Evolutionary conservation across 176 grass and related monocot species (phyloP).

Genomic region (Eragrostis nindensis): DNA sequence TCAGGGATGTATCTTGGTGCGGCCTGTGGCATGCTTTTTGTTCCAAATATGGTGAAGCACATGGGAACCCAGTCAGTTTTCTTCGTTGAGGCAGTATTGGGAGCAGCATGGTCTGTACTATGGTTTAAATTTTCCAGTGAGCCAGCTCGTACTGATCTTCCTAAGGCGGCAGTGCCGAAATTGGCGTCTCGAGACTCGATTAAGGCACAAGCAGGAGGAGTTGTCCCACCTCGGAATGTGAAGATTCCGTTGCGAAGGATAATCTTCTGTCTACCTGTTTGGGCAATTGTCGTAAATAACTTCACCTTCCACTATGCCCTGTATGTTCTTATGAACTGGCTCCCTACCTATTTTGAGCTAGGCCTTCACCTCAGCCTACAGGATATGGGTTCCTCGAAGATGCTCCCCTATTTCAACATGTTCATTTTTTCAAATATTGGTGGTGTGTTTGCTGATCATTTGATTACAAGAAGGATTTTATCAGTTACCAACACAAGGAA

Average conservation of each 20-base stretch:
- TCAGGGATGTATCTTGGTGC: slow-evolving; percentile 95
- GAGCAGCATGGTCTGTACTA: slow-evolving; percentile 64
- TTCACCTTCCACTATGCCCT: slow-evolving; percentile 95
- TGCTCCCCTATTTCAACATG: slow-evolving; percentile 92
- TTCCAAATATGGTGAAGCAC: slow-evolving; percentile 78
- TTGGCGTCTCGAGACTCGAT: slow-evolving; percentile 66
- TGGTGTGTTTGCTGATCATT: slow-evolving; percentile 71
- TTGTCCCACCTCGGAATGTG: slow-evolving; percentile 43
- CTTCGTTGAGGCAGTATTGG: slow-evolving; percentile 71
- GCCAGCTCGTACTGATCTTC: slow-evolving; percentile 62
- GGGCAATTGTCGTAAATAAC: slow-evolving; percentile 86
- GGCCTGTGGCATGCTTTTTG: slow-evolving; percentile 73
- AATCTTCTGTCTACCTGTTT: slow-evolving; percentile 80
- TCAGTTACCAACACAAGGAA: slow-evolving; percentile 83
- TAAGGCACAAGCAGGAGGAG: slow-evolving; percentile 49
- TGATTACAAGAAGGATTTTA: slow-evolving; percentile 73
- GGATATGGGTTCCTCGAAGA: slow-evolving; percentile 89
- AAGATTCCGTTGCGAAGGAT: slow-evolving; percentile 89
- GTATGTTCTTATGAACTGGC: slow-evolving; percentile 93
- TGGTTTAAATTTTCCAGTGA: slow-evolving; percentile 83
- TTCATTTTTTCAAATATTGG: slow-evolving; percentile 91
- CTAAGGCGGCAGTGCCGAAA: slow-evolving; percentile 61
- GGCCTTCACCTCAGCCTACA: slow-evolving; percentile 77
- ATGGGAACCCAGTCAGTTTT: slow-evolving; percentile 69
- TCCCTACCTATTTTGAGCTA: slow-evolving; percentile 85